Evolutionary conservation across 208 protist genomes (phyloP), one percentile per base, ranked within the genome.

Genomic region (Acanthamoeba sp.): DNA sequence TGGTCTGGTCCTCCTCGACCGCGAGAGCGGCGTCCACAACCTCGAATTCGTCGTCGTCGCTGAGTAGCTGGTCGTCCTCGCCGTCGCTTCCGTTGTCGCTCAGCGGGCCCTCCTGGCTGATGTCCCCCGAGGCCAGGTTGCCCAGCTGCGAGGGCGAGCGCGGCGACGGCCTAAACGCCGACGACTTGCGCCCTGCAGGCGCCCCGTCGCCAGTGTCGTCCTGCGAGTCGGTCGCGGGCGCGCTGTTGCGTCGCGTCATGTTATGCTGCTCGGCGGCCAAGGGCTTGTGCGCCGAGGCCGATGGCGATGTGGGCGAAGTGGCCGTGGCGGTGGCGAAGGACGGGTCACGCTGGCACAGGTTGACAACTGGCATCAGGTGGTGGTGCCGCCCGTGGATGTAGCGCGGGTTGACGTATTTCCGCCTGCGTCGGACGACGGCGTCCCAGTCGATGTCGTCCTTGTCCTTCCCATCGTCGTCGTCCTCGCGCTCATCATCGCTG

Each of bases 371-470:
- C 85, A 91, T 52, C 22, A 91, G 55, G 29, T 91, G 85, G 36
- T 91, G 85, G 52, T 91, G 89, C 36, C 89, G 40, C 52, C 64
- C 89, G 52, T 93, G 64, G 45, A 93, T 93, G 52, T 93, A 73
- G 40, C 52, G 45, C 36, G 66, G 48, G 48, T 93, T 82, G 29
- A 93, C 89, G 24, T 62, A 93, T 45, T 93, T 73, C 3, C 52
- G 42, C 42, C 89, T 22, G 18, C 66, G 42, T 1, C 36, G 48
- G 22, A 82, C 32, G n/a, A 64, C 66, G 42, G n/a, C 34, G 7
- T 64, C 48, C 48, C 45, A 82, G 29, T 82, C 89, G 27, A 48
- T n/a, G 6, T 3, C 55, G 27, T 85, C 76, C 10, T 5, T 24
- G 20, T 91, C 85, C 38, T 71, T 4, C 59, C 59, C 85, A 38